Percentiles rank a stretch among this genome's conserved stretches.
Conservation (phyloP, 352 stramenopile species). For the Globisporangium middletonii region DNA sequence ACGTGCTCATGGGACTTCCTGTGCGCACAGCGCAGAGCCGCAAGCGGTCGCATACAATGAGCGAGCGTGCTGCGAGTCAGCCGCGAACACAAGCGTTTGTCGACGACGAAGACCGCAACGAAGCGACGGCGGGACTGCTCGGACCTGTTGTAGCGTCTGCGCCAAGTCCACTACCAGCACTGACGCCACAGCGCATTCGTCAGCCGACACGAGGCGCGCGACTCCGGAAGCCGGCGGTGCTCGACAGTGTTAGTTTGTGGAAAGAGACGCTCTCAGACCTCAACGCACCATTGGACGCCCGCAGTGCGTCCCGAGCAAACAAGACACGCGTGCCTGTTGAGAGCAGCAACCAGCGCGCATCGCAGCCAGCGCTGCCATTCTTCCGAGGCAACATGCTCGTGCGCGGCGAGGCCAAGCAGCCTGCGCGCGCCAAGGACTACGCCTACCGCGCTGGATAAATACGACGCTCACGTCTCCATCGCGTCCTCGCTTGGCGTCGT, state of each 20-base stretch:
- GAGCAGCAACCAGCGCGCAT: slow-evolving; percentile 20
- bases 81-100: slow-evolving; percentile 20
- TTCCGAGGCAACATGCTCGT: slow-evolving; percentile 68
- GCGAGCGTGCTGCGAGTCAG: slow-evolving; percentile 29
- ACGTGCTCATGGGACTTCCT: slow-evolving; percentile 43
- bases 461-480: slow-evolving; percentile 11
- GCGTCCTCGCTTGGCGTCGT: slow-evolving; percentile 1
- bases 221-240: slow-evolving; percentile 4
- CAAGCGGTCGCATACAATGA: slow-evolving; percentile 26
- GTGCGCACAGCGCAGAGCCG: slow-evolving; percentile 23
- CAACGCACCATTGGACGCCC: not conserved
- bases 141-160: not conserved
- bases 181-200: slow-evolving; percentile 8
- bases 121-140: slow-evolving; percentile 2
- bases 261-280: slow-evolving; percentile 2
- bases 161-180: slow-evolving; percentile 1
- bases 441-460: slow-evolving; percentile 20
- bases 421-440: slow-evolving; percentile 32
- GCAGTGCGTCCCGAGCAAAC: not conserved
- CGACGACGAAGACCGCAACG: slow-evolving; percentile 18
- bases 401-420: slow-evolving; percentile 33
- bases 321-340: not conserved
- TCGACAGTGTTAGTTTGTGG: slow-evolving; percentile 4
- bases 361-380: slow-evolving; percentile 39
- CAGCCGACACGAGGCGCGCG: slow-evolving; percentile 13